Evolutionary conservation across 495 filamentous ascomycete species (phyloP).

Genomic region (Aspergillus ostianus): DNA sequence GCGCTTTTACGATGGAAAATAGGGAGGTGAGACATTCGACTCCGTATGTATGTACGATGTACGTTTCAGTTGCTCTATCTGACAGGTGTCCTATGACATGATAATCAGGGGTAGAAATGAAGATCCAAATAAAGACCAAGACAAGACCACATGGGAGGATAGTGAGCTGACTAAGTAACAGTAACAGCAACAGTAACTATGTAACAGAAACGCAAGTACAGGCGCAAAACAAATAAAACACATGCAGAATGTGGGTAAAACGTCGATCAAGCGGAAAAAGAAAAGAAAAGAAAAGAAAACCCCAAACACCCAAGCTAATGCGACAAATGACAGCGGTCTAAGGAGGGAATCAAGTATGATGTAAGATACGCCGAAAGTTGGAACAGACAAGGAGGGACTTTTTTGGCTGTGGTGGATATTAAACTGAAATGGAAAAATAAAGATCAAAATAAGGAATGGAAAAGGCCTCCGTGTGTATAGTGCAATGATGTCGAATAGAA

Average conservation of each 20-base stretch:
- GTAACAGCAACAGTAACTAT: neutral
- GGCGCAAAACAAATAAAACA: neutral
- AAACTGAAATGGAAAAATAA: neutral
- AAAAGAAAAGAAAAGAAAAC: slow-evolving; percentile 8
- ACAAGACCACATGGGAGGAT: neutral
- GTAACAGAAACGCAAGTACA: neutral
- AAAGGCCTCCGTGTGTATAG: neutral
- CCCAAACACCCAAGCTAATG: slow-evolving; percentile 22
- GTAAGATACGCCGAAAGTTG: neutral
- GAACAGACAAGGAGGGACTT: slow-evolving; percentile 14
- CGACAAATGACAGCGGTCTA: slow-evolving; percentile 6
- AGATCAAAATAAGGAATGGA: neutral
- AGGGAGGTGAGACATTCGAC: neutral
- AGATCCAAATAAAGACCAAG: neutral
- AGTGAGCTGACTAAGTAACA: slow-evolving; percentile 7
- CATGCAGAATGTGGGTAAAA: neutral
- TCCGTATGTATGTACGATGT: neutral
- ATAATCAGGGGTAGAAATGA: neutral
- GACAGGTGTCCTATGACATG: neutral
- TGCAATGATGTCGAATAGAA: neutral
- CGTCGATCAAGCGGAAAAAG: neutral
- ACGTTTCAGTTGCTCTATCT: neutral
- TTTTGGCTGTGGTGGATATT: slow-evolving; percentile 12
- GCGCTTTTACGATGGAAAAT: neutral
- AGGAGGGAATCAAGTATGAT: slow-evolving; percentile 9